These are phyloP conservation scores for Exophiala viscosa DNA, from an alignment of 2,329 filamentous ascomycete genomes.

Conservation along the genomic window DNA sequence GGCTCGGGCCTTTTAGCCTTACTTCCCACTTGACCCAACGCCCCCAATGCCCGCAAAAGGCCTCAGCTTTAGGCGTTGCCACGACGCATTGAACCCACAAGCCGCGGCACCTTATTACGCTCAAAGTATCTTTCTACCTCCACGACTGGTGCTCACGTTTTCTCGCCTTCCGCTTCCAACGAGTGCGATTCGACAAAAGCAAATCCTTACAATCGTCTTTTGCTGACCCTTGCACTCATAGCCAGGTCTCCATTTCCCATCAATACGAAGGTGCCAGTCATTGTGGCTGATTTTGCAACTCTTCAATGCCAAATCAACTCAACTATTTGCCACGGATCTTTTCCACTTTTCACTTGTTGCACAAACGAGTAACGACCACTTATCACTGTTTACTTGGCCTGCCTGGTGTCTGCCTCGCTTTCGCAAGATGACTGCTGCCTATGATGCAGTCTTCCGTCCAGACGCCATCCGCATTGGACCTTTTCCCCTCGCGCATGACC, in stretches of 20 bases:
- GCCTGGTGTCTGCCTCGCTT: slow-evolving; percentile 10
- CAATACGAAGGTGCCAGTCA: slow-evolving; percentile 10
- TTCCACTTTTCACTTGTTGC: not conserved
- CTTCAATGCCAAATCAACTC: not conserved
- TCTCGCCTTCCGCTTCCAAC: not conserved
- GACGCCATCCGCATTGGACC: slow-evolving; percentile 16
- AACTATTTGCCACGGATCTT: not conserved
- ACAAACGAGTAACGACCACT: not conserved
- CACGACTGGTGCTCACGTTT: slow-evolving; percentile 7
- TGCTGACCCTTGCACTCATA: not conserved
- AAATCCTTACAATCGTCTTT: not conserved
- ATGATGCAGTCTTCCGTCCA: slow-evolving; percentile 12
- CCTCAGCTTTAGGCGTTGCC: slow-evolving; percentile 2
- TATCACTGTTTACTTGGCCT: not conserved
- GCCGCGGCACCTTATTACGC: not conserved
- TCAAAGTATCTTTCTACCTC: slow-evolving; percentile 7
- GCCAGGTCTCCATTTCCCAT: not conserved
- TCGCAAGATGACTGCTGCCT: slow-evolving; percentile 7
- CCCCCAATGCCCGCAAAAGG: not conserved
- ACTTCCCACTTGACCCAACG: not conserved
- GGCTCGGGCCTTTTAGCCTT: slow-evolving; percentile 2
- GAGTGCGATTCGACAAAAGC: not conserved
- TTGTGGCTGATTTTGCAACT: slow-evolving; percentile 1
- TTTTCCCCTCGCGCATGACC: slow-evolving; percentile 8
- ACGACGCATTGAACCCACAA: not conserved